Percentiles rank a stretch among this genome's conserved stretches.
Conservation (phyloP, 257 asterid species). For the Solanum ahanhuiri region DNA sequence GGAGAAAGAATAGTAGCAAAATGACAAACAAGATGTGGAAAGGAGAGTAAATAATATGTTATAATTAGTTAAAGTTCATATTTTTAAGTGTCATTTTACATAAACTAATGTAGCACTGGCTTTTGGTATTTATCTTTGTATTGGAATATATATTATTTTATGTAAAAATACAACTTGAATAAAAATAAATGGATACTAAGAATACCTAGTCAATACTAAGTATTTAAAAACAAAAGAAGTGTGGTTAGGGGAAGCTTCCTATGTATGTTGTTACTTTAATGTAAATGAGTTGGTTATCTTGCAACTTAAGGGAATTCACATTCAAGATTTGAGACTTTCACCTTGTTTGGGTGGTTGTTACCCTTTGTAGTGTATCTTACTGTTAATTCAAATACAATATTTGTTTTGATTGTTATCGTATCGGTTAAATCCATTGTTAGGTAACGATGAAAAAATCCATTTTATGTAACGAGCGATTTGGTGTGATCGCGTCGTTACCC, state of each 20-base stretch:
- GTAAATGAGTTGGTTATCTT: not conserved
- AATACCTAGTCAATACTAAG: not conserved
- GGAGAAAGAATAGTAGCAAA: not conserved
- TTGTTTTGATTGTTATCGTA: too few relatives aligned
- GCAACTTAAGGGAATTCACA: not conserved
- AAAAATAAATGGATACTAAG: not conserved
- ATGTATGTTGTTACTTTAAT: not conserved
- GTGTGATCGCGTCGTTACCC: not conserved
- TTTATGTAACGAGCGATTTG: not conserved
- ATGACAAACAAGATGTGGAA: not conserved
- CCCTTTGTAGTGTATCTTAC: accelerated
- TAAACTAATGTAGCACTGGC: not conserved
- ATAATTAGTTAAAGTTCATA: not conserved
- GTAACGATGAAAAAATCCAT: too few relatives aligned
- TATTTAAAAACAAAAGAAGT: not conserved
- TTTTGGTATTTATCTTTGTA: not conserved
- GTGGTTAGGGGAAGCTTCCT: not conserved
- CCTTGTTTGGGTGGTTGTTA: not conserved
- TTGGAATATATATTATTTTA: not conserved
- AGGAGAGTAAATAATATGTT: not conserved
- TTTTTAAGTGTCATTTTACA: not conserved
- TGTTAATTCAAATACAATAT: too few relatives aligned
- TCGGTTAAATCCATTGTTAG: too few relatives aligned
- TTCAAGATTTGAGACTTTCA: not conserved
- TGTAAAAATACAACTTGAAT: not conserved